phyloP scores from a whole-genome alignment of 805 yeast genomes.

The Yarrowia phangngaensis region DNA sequence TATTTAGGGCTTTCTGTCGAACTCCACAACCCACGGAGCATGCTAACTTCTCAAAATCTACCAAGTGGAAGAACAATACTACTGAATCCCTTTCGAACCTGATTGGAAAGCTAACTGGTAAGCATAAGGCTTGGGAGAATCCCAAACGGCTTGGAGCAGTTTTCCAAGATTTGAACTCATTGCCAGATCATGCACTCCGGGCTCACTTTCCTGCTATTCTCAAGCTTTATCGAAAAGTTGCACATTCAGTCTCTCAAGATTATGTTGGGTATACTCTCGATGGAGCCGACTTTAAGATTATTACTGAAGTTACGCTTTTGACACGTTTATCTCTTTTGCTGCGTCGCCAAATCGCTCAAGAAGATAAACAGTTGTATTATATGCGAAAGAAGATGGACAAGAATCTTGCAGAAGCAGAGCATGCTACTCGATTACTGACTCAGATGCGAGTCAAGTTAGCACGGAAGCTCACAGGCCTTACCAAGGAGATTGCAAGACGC shows the following conservation, averaged over 20 bases:
- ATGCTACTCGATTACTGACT: neutral
- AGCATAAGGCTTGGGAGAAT: constrained; percentile 3
- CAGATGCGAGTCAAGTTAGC: constrained; percentile 15
- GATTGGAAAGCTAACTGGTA: neutral
- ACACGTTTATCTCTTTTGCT: neutral
- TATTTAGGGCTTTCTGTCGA: constrained; percentile 6
- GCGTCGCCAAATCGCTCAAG: neutral
- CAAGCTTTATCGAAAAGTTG: constrained; percentile 15
- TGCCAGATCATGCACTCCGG: constrained; percentile 4
- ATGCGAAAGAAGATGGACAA: neutral
- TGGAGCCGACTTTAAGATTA: constrained; percentile 3
- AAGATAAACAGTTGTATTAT: neutral
- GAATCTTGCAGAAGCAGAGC: neutral
- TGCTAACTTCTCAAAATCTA: neutral
- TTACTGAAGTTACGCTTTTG: neutral
- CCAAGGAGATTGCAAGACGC: constrained; percentile 16
- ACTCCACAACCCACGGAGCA: neutral
- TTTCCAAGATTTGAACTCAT: constrained; percentile 1
- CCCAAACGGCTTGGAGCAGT: constrained; percentile 2
- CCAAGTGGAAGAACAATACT: neutral
- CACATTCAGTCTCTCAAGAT: constrained; percentile 13
- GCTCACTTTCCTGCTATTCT: constrained; percentile 7
- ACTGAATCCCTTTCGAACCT: neutral
- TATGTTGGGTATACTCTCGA: constrained; percentile 19
- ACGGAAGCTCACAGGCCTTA: constrained; percentile 7